Evolutionary conservation across 2,329 filamentous ascomycete species (phyloP).

Genomic region (Botryotinia convoluta): DNA sequence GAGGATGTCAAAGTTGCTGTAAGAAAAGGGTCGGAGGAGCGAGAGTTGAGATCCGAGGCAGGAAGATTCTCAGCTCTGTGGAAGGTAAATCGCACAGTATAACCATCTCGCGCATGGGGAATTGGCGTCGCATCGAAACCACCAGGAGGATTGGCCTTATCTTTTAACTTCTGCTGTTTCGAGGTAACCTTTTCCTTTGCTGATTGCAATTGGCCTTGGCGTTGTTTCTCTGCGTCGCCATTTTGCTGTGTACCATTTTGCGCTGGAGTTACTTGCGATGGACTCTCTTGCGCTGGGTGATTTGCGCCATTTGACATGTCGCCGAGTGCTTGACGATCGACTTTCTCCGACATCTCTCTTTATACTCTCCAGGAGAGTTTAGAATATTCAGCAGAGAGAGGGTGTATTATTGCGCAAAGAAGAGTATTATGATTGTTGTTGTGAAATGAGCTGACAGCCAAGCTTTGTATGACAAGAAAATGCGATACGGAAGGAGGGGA

Average conservation of each 20-base stretch:
- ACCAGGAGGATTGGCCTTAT: constrained; percentile 47
- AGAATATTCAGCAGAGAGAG: background rate
- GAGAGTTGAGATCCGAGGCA: constrained; percentile 71
- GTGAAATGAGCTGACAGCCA: background rate
- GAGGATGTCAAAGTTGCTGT: constrained; percentile 67
- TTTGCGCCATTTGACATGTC: background rate
- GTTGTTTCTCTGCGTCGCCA: constrained; percentile 14
- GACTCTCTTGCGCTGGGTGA: background rate
- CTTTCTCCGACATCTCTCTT: constrained; percentile 14
- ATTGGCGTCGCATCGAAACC: constrained; percentile 80
- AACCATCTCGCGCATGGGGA: constrained; percentile 71
- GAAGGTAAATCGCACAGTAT: constrained; percentile 81
- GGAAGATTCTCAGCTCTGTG: constrained; percentile 79
- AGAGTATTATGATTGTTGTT: background rate
- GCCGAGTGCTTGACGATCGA: constrained; percentile 2
- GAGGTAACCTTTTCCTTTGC: constrained; percentile 36
- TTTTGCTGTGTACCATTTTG: background rate
- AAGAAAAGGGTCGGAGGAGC: constrained; percentile 82
- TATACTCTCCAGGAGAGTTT: background rate
- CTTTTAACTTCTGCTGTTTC: constrained; percentile 36
- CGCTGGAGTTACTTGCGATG: background rate
- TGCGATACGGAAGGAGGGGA: background rate
- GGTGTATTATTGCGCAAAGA: background rate
- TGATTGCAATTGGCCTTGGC: constrained; percentile 7
- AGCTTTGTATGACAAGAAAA: background rate